Evolutionary conservation across 805 yeast species (phyloP), one percentile per base, ranked within the genome.

Genomic region (Kregervanrija pseudodelftensis): DNA sequence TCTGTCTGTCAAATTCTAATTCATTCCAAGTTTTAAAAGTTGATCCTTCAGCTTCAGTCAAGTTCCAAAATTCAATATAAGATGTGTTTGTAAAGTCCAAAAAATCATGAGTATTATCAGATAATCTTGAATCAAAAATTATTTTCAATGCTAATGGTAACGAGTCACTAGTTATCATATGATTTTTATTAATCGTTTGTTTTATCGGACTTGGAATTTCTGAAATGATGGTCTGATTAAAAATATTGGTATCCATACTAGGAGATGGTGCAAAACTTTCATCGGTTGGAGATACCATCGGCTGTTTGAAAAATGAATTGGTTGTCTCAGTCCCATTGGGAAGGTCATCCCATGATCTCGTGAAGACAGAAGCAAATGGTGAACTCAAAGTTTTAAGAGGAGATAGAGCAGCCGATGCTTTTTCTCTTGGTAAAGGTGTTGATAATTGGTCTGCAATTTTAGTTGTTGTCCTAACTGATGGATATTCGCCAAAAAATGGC

Each of bases 1-100:
- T 60, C 47, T 63, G 66, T 31, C 56, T 51, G 30, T 58, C 57
- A 37, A 56, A 60, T 43, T 59, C 61, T 8, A 45, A 37, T 11
- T 52, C 38, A 30, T 57, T 52, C 67, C 67, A 63, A 1, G 47
- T 42, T 17, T 38, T 52, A 11, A 58, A 45, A 2, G 36, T 37
- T 30, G 30, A 28, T 1, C 52, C 51, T 37, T 63, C 66, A 8
- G 58, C 59, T 1, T 42, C 11, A 1, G 57, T 48, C 5, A 63
- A 37, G 31, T 51, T 54, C 66, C 66, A 63, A 43, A 62, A 62
- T 17, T 54, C 59, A 1, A 43, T 43, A 41, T 59, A 62, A 30
- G 56, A 56, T 2, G 48, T 42, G 37, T 57, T 58, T 16, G 50
- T 56, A 33, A 60, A 59, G 8, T 44, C 44, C 17, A 48, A 53